Conservation (phyloP, 352 stramenopile species). For the Globisporangium splendens region DNA sequence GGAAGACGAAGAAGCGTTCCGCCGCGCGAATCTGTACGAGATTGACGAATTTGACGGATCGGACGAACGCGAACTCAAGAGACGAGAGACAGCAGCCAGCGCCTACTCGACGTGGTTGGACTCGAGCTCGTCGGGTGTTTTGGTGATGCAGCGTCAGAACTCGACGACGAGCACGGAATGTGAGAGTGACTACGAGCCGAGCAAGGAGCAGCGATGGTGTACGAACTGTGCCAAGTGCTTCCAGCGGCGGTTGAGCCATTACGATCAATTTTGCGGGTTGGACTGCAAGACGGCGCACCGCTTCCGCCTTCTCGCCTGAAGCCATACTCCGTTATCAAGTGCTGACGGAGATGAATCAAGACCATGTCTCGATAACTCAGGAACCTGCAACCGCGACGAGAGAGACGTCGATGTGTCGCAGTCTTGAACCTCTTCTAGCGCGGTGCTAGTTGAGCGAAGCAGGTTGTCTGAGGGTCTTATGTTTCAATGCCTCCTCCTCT, state of each 20-base stretch:
- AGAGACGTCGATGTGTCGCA: background rate
- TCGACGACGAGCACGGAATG: slow-evolving; percentile 6
- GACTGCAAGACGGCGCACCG: slow-evolving; percentile 70
- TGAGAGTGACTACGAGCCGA: slow-evolving; percentile 37
- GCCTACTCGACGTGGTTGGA: slow-evolving; percentile 17
- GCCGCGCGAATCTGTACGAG: slow-evolving; percentile 42
- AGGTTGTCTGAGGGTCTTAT: no score
- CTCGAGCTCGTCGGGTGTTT: slow-evolving; percentile 16
- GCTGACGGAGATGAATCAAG: slow-evolving; percentile 16
- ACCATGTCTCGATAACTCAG: background rate
- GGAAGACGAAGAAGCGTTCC: slow-evolving; percentile 44
- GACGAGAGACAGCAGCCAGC: slow-evolving; percentile 14
- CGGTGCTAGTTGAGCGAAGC: no score
- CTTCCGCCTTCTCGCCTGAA: slow-evolving; percentile 21
- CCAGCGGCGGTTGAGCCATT: slow-evolving; percentile 61
- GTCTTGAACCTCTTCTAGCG: no score
- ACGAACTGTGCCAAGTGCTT: slow-evolving; percentile 79
- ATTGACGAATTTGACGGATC: slow-evolving; percentile 31
- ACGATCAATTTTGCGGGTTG: slow-evolving; percentile 62
- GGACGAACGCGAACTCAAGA: slow-evolving; percentile 10
- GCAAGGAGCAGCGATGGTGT: slow-evolving; percentile 72
- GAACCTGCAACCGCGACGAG: background rate
- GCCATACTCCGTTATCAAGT: slow-evolving; percentile 20
- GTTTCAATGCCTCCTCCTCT: no score
- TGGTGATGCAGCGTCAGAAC: slow-evolving; percentile 13